These are phyloP conservation scores for Tuber aestivum DNA, from an alignment of 495 filamentous ascomycete species.

Conservation along the genomic window DNA sequence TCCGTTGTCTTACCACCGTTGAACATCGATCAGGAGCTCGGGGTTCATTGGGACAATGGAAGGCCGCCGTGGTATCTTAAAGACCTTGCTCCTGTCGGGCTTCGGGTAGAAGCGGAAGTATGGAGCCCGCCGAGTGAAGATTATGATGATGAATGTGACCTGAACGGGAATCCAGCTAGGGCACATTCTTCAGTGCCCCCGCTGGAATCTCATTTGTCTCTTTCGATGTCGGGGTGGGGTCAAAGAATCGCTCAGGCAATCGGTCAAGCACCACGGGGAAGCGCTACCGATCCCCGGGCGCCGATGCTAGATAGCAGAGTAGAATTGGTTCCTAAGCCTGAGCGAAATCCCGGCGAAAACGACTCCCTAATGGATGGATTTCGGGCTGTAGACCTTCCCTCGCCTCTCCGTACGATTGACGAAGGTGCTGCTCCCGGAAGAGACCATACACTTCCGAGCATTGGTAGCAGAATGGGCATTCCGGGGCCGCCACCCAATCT, in stretches of 20 bases:
- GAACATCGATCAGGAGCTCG: not conserved
- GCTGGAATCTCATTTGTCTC: not conserved
- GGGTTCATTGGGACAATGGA: constrained; percentile 28
- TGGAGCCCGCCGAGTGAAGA: constrained; percentile 9
- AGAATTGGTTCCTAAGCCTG: constrained; percentile 10
- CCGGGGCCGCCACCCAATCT: constrained; percentile 4
- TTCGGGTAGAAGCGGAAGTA: constrained; percentile 16
- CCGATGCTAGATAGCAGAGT: not conserved
- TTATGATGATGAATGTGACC: constrained; percentile 9
- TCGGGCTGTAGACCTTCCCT: constrained; percentile 36
- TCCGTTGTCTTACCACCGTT: not conserved
- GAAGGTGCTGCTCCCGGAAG: constrained; percentile 8
- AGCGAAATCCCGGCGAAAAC: constrained; percentile 12
- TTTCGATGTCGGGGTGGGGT: constrained; percentile 2
- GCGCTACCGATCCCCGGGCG: not conserved
- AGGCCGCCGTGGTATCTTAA: constrained; percentile 72
- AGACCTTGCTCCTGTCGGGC: constrained; percentile 66
- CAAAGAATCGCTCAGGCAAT: not conserved
- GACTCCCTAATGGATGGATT: constrained; percentile 38
- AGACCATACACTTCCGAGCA: constrained; percentile 13
- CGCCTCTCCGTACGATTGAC: constrained; percentile 33
- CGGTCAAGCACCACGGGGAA: not conserved
- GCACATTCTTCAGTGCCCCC: not conserved
- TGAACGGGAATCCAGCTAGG: not conserved
- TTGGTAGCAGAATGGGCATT: not conserved